Percentiles rank a stretch among this genome's conserved stretches.
These are phyloP conservation scores for Ceratocystiopsis minuta DNA, from an alignment of 2,329 filamentous ascomycete species.

Conservation along the genomic window DNA sequence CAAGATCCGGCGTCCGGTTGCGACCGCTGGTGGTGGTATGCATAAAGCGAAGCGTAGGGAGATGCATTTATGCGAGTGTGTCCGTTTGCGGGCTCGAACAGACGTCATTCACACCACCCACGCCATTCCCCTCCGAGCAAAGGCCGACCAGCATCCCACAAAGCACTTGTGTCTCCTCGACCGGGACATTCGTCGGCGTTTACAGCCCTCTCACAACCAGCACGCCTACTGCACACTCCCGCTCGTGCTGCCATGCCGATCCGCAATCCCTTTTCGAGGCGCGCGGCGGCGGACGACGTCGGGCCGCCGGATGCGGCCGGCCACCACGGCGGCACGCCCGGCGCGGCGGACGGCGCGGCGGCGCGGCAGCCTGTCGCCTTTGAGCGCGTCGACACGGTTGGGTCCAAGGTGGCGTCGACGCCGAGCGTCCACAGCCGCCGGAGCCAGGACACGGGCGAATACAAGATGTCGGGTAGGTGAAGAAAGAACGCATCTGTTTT, in stretches of 20 bases:
- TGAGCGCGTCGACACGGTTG: conserved; percentile 43
- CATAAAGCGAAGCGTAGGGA: too few species aligned
- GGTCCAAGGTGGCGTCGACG: conserved; percentile 42
- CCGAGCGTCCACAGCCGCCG: conserved; percentile 43
- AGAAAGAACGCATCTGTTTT: not conserved
- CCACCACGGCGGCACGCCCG: not conserved
- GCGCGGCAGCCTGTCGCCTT: conserved; percentile 23
- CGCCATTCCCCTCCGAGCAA: too few species aligned
- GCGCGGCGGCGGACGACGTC: conserved; percentile 12
- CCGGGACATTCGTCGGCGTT: not conserved
- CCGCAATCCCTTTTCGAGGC: conserved; percentile 53
- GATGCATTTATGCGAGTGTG: too few species aligned
- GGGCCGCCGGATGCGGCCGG: conserved; percentile 1
- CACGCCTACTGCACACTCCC: too few species aligned
- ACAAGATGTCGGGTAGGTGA: conserved; percentile 60
- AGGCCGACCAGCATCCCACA: too few species aligned
- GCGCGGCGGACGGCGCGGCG: not conserved
- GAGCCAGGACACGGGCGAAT: conserved; percentile 48
- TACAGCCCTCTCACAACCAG: not conserved
- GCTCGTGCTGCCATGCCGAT: conserved; percentile 34
- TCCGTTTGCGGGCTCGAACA: too few species aligned
- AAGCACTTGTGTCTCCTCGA: not conserved
- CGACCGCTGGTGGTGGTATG: too few species aligned
- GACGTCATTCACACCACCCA: too few species aligned
- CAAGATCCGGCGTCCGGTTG: too few species aligned